Evolutionary conservation across 805 yeast genomes (phyloP), one percentile per base, ranked within the genome.

Genomic region (Pichia exigua): DNA sequence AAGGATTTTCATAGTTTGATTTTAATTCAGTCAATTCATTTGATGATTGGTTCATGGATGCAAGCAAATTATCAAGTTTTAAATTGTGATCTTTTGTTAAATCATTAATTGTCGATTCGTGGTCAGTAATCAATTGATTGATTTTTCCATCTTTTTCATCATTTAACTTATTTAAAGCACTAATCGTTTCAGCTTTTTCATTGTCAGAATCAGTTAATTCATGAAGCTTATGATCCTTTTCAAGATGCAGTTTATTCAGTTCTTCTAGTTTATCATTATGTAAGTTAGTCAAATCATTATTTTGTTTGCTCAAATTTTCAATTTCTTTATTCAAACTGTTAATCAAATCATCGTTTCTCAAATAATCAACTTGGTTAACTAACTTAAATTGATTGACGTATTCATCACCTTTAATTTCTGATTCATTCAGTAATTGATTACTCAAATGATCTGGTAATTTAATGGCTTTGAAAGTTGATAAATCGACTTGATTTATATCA

Each of bases 1-100:
- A 57, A 8, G 80, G 78, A 9, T 56, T 52, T 11, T 56, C 59
- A 21, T 59, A n/a, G 46, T 49, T 48, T 12, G 24, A 21, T 27
- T 57, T 55, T 12, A 41, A 13, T 18, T 24, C 17, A 40, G 15
- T 21, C 15, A 20, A 15, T 40, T 44, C 18, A n/a, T 20, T 30
- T 4, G 28, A 15, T 3, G 28, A 13, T 30, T 20, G 24, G 30
- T 30, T 15, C 1, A 21, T 44, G 13, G n/a, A 24, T 11, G 18
- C 3, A 13, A 13, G 35, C 13, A 30, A 12, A 30, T 13, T 30
- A 30, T 13, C 5, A 30, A 12, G 6, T 30, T 30, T 30, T 15
- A 30, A 12, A 30, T 12, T n/a, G 13, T 30, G 35, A 30, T 12
- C 7, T 3, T 30, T 30, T 2, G 35, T 30, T 30, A 30, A 13